A percentile compares a stretch with the other conserved stretches of the same genome.
phyloP scores from a whole-genome alignment of 345 rosid genomes.

The Trapa incisa region DNA sequence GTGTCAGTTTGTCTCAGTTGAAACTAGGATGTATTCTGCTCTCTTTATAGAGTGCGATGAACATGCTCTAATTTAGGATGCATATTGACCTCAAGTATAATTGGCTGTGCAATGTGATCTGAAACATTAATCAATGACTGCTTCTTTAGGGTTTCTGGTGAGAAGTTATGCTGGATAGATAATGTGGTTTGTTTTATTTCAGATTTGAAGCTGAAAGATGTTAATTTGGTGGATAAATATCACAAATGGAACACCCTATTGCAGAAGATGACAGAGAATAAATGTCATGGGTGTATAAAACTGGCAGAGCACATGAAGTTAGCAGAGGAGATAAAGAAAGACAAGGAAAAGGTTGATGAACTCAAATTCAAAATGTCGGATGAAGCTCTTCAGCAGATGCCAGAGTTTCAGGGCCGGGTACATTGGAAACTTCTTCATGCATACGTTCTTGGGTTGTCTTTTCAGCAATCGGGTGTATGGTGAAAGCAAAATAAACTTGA shows the following conservation, averaged over 20 bases:
- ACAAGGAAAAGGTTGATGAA: constrained; percentile 50
- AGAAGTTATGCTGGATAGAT: not conserved
- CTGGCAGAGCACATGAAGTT: constrained; percentile 68
- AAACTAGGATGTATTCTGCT: too few species aligned
- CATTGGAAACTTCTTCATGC: constrained; percentile 5
- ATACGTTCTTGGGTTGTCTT: not conserved
- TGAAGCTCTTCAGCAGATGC: constrained; percentile 91
- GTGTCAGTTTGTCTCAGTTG: not conserved
- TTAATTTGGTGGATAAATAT: constrained; percentile 48
- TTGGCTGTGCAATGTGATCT: not conserved
- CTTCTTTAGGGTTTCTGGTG: not conserved
- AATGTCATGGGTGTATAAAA: constrained; percentile 83
- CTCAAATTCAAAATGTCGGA: constrained; percentile 66
- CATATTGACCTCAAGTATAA: not conserved
- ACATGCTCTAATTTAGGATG: not conserved
- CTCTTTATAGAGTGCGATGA: too few species aligned
- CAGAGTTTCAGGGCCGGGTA: constrained; percentile 96
- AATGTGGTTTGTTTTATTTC: constrained; percentile 18
- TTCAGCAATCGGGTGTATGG: not conserved
- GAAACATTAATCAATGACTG: not conserved
- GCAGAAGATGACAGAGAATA: constrained; percentile 70
- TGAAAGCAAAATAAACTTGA: not conserved
- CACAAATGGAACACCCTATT: constrained; percentile 43
- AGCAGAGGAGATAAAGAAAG: constrained; percentile 51
- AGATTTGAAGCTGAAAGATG: constrained; percentile 71